These are phyloP conservation scores for Syzygium jambos DNA, from an alignment of 345 rosid species.

Conservation along the genomic window DNA sequence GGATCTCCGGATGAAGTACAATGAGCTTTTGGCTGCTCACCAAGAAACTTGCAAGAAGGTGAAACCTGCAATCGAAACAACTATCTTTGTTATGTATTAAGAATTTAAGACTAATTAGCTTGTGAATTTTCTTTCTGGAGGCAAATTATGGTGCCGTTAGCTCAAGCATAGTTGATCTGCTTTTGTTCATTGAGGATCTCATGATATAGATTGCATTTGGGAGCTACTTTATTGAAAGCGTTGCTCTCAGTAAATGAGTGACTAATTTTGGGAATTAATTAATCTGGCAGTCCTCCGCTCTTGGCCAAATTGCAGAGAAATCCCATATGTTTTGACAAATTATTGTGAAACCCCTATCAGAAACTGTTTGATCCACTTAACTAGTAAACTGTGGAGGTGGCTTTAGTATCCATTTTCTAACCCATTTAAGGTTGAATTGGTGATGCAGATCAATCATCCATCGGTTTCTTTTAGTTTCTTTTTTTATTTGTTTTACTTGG, in stretches of 20 bases:
- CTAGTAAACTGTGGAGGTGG: not conserved
- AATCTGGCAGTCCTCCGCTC: not conserved
- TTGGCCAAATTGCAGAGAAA: not conserved
- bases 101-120: not conserved
- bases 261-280: not conserved
- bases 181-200: not conserved
- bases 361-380: rapidly evolving
- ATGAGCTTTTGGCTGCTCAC: slow-evolving; percentile 59
- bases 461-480: not conserved
- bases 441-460: not conserved
- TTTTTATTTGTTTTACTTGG: not conserved
- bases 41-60: slow-evolving; percentile 74
- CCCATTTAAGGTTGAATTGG: not conserved
- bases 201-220: not conserved
- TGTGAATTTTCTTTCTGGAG: not conserved
- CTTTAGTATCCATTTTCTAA: not conserved
- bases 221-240: not conserved
- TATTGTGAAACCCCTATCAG: not conserved
- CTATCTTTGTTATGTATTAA: not conserved
- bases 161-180: not conserved
- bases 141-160: not conserved
- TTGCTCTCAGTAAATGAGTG: not conserved
- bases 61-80: not conserved
- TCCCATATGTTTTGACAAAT: not conserved
- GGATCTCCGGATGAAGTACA: slow-evolving; percentile 57